Base-by-base conservation (phyloP, 1,284 basidiomycete species). In the Tremellales sp. region DNA sequence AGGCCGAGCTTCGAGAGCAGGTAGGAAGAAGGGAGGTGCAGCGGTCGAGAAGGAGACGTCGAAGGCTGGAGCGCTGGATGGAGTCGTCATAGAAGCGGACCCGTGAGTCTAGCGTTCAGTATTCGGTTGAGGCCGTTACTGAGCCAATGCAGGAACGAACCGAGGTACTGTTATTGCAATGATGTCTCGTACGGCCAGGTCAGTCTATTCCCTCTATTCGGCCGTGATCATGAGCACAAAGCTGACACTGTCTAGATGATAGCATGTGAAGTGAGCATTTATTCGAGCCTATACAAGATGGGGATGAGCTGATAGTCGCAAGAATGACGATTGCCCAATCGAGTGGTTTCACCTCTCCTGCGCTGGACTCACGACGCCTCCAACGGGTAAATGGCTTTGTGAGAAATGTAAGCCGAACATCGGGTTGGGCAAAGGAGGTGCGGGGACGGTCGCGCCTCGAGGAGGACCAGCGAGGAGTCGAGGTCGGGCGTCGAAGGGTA, bases 141-240 rank as follows among this genome's bases (percentile, higher is more conserved):
- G 5, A 40, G n/a, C n/a, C 29, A 22, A 33, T 61, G 60, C 43
- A 75, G 75, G 1, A 76, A 76, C 54, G 78, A 79, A 58, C 78
- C 77, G 26, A 68, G 65, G 23, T 79, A 78, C 59, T 79, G 78
- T 59, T 77, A 77, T 61, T 79, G 78, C 60, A 61, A 77, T 43
- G 63, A 75, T 36, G 75, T 77, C 19, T 76, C 74, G 2, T 76
- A 70, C 42, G 78, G 77, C 40, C 60, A 76, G 45, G 68, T 73
- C 45, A 50, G 67, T 55, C 13, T n/a, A 4, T 23, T 13, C 4
- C 31, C 15, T 13, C n/a, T n/a, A n/a, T 3, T 13, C 36, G 19
- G 36, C 7, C 41, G 3, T 15, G 37, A 2, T 7, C 26, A n/a
- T 15, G 36, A 27, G 6, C 29, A n/a, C 25, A 21, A 23, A 15